Evolutionary conservation across 2,329 filamentous ascomycete species (phyloP), one percentile per base, ranked within the genome.

Genomic region (Pseudocercospora musae): DNA sequence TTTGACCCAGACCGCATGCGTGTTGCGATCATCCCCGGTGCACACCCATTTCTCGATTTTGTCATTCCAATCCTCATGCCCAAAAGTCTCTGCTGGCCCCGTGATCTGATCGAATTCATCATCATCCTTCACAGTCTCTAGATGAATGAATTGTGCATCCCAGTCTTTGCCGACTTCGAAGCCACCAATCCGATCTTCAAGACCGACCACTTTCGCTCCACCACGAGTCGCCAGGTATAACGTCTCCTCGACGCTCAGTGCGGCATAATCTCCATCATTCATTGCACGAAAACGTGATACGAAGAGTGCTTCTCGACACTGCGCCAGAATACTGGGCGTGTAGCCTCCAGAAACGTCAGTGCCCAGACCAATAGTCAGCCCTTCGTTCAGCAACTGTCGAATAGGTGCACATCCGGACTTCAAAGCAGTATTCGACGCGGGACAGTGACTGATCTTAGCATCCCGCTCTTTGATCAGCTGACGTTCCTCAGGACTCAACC

Each of bases 301-400:
- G 64, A 96, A 83, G 56, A 87, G 84, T 0, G 94, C 92, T 72
- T 95, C 90, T 13, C 93, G 80, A 48, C 88, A 91, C n/a, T 91
- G 88, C 68, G 95, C 90, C 0, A 98, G 83, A 9, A 98, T 85
- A 64, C 87, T 91, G 0, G 91, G 84, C 59, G 87, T 90, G 74
- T 94, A 97, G 0, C 95, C 95, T 2, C 94, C 95, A 69, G 87
- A 90, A 62, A 98, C 87, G 75, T 99, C 95, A 0, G 94, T 98
- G 0, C 95, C 95, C 0, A 99, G 79, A 0, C 95, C 94, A 5
- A 97, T 87, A 0, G 85, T 86, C 50, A 98, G 82, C 0, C 91
- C 92, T 57, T 84, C 82, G 21, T 92, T 84, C 57, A 96, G 81
- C 69, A 96, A 75, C 76, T 84, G 84, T 18, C 94, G 83, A 1